Base-by-base conservation (phyloP, 306 rosid genomes). In the Dalbergia cochinchinensis region DNA sequence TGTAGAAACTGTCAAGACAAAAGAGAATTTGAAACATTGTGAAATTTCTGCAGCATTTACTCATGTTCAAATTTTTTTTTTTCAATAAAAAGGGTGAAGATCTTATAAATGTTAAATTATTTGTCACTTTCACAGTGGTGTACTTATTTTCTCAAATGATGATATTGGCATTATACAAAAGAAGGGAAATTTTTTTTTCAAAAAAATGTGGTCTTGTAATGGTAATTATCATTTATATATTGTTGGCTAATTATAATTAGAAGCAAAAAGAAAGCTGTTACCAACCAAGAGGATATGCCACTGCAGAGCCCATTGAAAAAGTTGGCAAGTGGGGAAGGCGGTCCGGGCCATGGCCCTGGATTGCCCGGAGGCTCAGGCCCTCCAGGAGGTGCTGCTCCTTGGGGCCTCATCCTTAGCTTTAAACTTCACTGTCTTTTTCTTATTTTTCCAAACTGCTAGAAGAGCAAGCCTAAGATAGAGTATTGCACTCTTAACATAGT, bases 211-310 rank as follows among this genome's bases (percentile, higher is more conserved):
- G 2, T 26, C 31, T 26, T 26, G 31, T 26, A 26, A 63, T 53
- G 20, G 8, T 55, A 59, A 4, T 59, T 26, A 20, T 20, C 37
- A 59, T 59, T 75, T 11, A 50, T 64, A 37, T 33, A 16, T 0
- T 39, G 33, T 67, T 55, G 67, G 26, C 5, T 26, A 42, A 54
- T n/a, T 67, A 33, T 71, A 51, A 33, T 9, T 11, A 16, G 7
- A 65, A 61, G 58, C 5, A 70, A 41, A 19, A 61, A 73, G 54
- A 50, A 69, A 35, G 39, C 42, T 19, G 65, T 39, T 13, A 73
- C 91, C 7, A 63, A 88, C 91, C 91, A 88, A 9, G 91, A 85
- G 70, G 87, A 85, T 33, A 85, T 6, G 72, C 87, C 3, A 9
- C 0, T 70, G 65, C 82, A 77, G 11, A 88, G 69, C 22, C 83